A percentile compares a stretch with the other conserved stretches of the same genome.
phyloP scores from a whole-genome alignment of 805 yeast species.

The Starmerella floricola region DNA sequence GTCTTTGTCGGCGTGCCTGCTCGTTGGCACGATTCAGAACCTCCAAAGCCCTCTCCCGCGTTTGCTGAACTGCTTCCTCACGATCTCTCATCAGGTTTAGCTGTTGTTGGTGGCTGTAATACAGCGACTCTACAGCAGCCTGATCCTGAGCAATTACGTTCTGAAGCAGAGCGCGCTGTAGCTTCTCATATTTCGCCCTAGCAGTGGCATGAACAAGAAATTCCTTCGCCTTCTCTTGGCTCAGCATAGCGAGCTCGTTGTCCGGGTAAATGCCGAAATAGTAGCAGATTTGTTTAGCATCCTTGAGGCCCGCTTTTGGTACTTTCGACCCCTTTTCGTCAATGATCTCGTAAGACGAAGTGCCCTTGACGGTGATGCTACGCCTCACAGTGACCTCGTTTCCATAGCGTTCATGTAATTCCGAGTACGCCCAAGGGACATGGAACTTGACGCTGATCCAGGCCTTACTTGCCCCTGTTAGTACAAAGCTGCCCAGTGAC shows the following conservation, averaged over 20 bases:
- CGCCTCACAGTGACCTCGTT: slow-evolving; percentile 58
- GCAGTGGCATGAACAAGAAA: slow-evolving; percentile 71
- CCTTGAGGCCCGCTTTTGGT: slow-evolving; percentile 40
- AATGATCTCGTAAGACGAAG: slow-evolving; percentile 43
- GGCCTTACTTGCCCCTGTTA: slow-evolving; percentile 63
- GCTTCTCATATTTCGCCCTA: slow-evolving; percentile 56
- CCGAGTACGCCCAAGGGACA: slow-evolving; percentile 48
- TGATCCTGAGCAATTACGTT: slow-evolving; percentile 31
- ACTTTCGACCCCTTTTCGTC: slow-evolving; percentile 41
- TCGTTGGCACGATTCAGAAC: slow-evolving; percentile 2
- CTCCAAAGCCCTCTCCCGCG: neutral
- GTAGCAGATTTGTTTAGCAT: slow-evolving; percentile 55
- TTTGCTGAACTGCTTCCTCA: neutral
- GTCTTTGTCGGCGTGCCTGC: neutral
- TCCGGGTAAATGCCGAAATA: slow-evolving; percentile 67
- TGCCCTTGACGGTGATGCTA: slow-evolving; percentile 40
- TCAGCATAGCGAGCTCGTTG: slow-evolving; percentile 82
- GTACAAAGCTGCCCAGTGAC: slow-evolving; percentile 54
- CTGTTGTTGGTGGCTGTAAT: neutral
- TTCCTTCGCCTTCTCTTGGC: slow-evolving; percentile 88
- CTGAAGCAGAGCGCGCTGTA: slow-evolving; percentile 41
- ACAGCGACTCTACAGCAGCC: slow-evolving; percentile 27
- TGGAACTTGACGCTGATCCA: slow-evolving; percentile 49
- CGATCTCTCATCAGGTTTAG: neutral
- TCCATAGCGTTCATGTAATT: slow-evolving; percentile 58